Evolutionary conservation across 140 eudicot genomes (phyloP), one percentile per base, ranked within the genome.

Genomic region (Senecio squalidus): DNA sequence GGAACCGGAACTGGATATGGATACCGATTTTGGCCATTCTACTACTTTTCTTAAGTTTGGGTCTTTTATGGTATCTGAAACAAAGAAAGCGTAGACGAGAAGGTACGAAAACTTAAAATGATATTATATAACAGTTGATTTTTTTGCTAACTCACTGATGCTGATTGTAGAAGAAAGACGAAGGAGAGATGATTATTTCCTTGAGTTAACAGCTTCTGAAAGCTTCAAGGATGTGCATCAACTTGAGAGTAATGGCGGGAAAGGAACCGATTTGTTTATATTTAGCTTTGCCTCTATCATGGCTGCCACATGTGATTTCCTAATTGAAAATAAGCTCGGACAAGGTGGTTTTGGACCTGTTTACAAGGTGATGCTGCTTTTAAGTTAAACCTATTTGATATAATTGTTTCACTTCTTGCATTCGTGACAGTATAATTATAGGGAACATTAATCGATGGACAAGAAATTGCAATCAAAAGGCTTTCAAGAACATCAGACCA

Each of bases 321-420:
- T 78, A 17, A 23, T 13, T 14, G 50, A 66, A 46, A 70, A 66
- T 11, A 79, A 71, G 47, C 78, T 79, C 7, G 81, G 85, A 62
- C 51, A 67, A 28, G 85, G 81, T 40, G 85, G 85, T 18, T 74
- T 73, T 18, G 77, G 84, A 58, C 76, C 84, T 4, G 80, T 78
- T 59, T 73, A 73, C 50, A 69, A 58, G 80, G 84, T 78, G 52
- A 1, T 29, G 8, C 1, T 38, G 13, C 16, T 23, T 53, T 18
- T 1, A 3, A 18, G 7, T 54, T 64, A 20, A 9, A 24, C 2
- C 4, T 23, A 9, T 43, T 11, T 47, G 5, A 29, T 8, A 22
- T 30, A 21, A 23, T 48, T 13, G 5, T 54, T 25, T 11, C 16
- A 15, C 14, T n/a, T 24, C 8, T 6, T 9, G 5, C 22, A 15